Evolutionary conservation across 2,329 filamentous ascomycete species (phyloP), one percentile per base, ranked within the genome.

Genomic region (Microdochium nivale): DNA sequence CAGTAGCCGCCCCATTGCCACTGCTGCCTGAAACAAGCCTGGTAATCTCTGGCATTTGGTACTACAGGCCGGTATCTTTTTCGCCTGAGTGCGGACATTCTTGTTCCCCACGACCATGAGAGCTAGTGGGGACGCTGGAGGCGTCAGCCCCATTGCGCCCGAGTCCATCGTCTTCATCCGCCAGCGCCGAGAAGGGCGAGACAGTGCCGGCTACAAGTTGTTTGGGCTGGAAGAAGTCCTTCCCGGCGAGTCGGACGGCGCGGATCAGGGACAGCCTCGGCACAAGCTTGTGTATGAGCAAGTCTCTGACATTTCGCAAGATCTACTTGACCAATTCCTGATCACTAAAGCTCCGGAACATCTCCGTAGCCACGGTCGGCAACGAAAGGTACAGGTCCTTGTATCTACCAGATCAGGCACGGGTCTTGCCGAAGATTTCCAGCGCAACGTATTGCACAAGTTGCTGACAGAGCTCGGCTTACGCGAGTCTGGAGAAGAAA

Each of bases 401-500:
- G 74, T 90, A 19, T 90, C 87, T 1, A 83, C 78, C 0, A 71
- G 72, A 21, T 88, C 87, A 0, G 87, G 87, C 14, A 78, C 77
- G 1, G 77, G 80, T 1, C 70, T 73, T 14, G 83, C 86, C 0
- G 63, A 70, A 27, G 56, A 60, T 1, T 82, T 86, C 57, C 88
- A 79, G 66, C 62, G 77, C 1, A 54, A 66, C 3, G 73, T 82
- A 0, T 60, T 90, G 16, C 66, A 69, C 50, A 83, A 81, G 1
- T 63, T 88, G 1, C 70, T 88, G 47, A 59, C 59, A 16, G 59
- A 69, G 1, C 58, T 81, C 2, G 73, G 69, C 5, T 55, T 79
- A n/a, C 49, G 49, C 51, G 49, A 58, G 43, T 51, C 64, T 14
- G 53, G 51, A 48, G 52, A 48, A 25, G 49, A 25, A 32, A 44